Evolutionary conservation across 1,284 basidiomycete species (phyloP), one percentile per base, ranked within the genome.

Genomic region (Neotropicomus parvogracilis): DNA sequence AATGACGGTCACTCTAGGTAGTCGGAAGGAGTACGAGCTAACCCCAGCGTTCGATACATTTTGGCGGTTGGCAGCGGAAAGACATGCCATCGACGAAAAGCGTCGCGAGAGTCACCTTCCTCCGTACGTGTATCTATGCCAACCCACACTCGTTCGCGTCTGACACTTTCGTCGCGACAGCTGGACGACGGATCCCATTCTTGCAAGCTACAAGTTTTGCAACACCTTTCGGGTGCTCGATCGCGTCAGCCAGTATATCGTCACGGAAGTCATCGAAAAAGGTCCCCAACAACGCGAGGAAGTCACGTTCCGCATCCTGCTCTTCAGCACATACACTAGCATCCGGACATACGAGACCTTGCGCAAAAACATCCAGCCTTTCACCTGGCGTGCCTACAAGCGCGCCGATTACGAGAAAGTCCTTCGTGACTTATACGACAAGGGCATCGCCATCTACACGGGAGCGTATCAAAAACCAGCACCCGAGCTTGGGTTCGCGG

Each of bases 391-490:
- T 39, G 62, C 60, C 11, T 86, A 78, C 56, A 60, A 73, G 35
- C 72, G 74, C 10, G 56, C 64, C 10, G 58, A 67, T 16, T 86
- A 85, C 53, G 60, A 66, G 38, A 57, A 55, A 5, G 75, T 83
- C 24, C 71, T 86, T 17, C 60, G 63, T 11, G 49, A 58, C 12
- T 70, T 75, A 16, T 69, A 70, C 45, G 51, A 65, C 20, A 53
- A 49, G 11, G 70, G 72, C 11, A 57, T 63, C 37, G 40, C 72
- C 3, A 68, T 86, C 17, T 85, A 83, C 55, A 83, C 82, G 0
- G 74, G 73, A n/a, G 73, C 83, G 11, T 86, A 80, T 65, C 77
- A 80, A 59, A 83, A 83, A 56, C 79, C 81, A 2, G 74, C 77
- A 6, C 79, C 81, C 11, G 65, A 70, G 40, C 69, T 79, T 35